Base-by-base conservation (phyloP, 441 rosid species). In the Populus hybrid region DNA sequence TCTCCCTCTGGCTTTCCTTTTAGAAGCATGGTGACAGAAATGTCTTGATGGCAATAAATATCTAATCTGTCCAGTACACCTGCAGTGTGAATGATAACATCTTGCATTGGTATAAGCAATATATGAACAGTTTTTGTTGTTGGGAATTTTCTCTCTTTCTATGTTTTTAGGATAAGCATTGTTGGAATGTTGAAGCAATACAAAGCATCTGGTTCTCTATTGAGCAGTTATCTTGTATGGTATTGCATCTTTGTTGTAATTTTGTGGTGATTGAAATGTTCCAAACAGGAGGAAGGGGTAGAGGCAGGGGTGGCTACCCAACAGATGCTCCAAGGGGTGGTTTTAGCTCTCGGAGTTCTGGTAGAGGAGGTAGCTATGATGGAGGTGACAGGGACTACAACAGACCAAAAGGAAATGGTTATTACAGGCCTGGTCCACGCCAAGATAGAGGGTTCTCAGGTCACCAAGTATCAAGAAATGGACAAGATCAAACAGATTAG, bases 391-490 rank as follows among this genome's bases (percentile, higher is more conserved):
- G 85, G 14, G 92, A 90, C 69, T 86, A 83, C 80, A 82, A 34
- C 71, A 82, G 86, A 77, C 50, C 84, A 1, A 85, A 92, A 85
- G 94, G 89, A 59, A 90, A 89, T 32, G 89, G 92, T 70, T 86
- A 83, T 67, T 82, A 84, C 42, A 80, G 87, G 80, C 84, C 84
- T 4, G 70, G 78, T 71, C 19, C 79, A 21, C 85, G 84, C 66
- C 92, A 84, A 78, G 91, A 87, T 53, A 74, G 85, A 79, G 88
- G 84, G 9, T 80, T 69, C 78, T 71, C 81, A 9, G 83, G 84
- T 68, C 82, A 82, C 69, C 84, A 79, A 79, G 75, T 53, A 73
- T 76, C 74, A 38, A 79, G 85, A 80, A 82, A 68, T 21, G 87
- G 84, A 76, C 85, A 77, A 67, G 72, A 81, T 77, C 83, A 76